These are phyloP conservation scores for Leccinum arenicola DNA, from an alignment of 768 basidiomycete species.

Conservation along the genomic window DNA sequence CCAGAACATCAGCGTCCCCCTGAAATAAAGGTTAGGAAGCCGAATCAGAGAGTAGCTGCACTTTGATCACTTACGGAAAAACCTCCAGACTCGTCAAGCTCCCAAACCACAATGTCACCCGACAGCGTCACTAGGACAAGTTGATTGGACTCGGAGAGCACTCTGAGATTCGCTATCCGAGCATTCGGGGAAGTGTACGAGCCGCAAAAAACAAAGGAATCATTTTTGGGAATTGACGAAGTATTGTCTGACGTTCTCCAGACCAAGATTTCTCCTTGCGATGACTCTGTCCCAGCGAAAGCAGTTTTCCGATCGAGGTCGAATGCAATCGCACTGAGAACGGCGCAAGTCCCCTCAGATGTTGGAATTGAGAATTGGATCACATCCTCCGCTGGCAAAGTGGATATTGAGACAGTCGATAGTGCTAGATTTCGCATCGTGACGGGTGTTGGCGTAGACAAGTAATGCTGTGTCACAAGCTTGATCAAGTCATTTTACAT, in stretches of 20 bases:
- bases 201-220: conserved; percentile 22
- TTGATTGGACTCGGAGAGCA: conserved; percentile 68
- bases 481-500: not conserved
- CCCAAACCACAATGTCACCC: conserved; percentile 79
- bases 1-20: conserved; percentile 65
- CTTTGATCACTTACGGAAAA: conserved; percentile 37
- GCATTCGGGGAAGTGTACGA: conserved; percentile 20
- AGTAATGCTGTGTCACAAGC: not conserved
- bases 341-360: conserved; percentile 25
- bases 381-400: conserved; percentile 16
- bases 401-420: conserved; percentile 27
- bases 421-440: conserved; percentile 59
- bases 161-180: conserved; percentile 62
- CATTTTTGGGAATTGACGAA: conserved; percentile 9
- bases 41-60: not conserved
- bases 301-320: conserved; percentile 63
- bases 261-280: conserved; percentile 55
- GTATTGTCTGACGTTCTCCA: conserved; percentile 40
- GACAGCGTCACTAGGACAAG: conserved; percentile 66
- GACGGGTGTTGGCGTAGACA: not conserved
- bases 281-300: conserved; percentile 61
- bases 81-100: conserved; percentile 46
- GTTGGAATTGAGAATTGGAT: conserved; percentile 13
- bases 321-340: conserved; percentile 47
- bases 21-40: conserved; percentile 10